phyloP scores from a whole-genome alignment of 257 asterid species.

The Handroanthus guayacan region DNA sequence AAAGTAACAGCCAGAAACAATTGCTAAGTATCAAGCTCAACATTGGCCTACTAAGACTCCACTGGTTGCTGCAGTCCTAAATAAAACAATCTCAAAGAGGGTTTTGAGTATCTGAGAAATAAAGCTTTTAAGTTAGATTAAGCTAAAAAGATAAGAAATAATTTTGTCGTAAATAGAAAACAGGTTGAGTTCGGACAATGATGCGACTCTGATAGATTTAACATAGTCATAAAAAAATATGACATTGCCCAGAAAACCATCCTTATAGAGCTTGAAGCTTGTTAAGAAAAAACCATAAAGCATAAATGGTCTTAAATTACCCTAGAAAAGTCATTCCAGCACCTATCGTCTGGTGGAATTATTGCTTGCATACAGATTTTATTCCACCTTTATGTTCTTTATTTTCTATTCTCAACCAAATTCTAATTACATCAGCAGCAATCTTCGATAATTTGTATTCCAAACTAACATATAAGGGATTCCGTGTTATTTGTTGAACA shows the following conservation, averaged over 20 bases:
- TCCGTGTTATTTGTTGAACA: background rate
- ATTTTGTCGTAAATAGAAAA: constrained; percentile 15
- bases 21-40: constrained; percentile 90
- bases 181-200: constrained; percentile 10
- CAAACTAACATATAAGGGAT: background rate
- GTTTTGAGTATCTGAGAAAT: constrained; percentile 77
- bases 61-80: constrained; percentile 92
- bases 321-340: background rate
- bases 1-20: constrained; percentile 18
- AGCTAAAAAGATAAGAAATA: constrained; percentile 25
- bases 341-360: background rate
- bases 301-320: background rate
- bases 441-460: background rate
- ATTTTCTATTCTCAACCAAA: background rate
- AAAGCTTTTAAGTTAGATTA: constrained; percentile 32
- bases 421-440: constrained; percentile 11
- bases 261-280: constrained; percentile 16
- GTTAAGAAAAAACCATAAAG: background rate
- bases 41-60: constrained; percentile 99
- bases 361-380: constrained; percentile 19
- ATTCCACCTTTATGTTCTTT: background rate
- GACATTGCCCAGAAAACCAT: background rate
- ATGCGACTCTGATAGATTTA: background rate
- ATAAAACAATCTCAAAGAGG: constrained; percentile 91
- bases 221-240: constrained; percentile 23